A percentile compares a stretch with the other conserved stretches of the same genome.
phyloP scores from a whole-genome alignment of 2,329 filamentous ascomycete genomes.

The Neospermospora avenae region DNA sequence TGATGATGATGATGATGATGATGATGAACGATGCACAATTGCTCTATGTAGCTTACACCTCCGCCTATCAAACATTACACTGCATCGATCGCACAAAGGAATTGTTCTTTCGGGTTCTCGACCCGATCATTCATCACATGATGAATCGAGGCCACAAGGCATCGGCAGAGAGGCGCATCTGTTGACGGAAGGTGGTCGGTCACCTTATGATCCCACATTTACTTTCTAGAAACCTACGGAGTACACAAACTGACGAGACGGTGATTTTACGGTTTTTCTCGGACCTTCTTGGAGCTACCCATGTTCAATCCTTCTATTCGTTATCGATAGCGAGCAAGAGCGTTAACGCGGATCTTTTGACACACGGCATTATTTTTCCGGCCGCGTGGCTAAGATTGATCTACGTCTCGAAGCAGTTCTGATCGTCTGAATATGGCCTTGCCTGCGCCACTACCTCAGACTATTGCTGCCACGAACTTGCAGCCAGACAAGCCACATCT shows the following conservation, averaged over 20 bases:
- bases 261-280: too few relatives aligned
- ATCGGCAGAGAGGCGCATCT: too few relatives aligned
- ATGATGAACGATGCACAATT: not conserved
- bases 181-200: too few relatives aligned
- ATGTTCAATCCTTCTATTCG: not conserved
- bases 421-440: slow-evolving; percentile 1
- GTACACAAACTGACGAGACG: too few relatives aligned
- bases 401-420: not conserved
- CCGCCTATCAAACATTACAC: not conserved
- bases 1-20: too few relatives aligned
- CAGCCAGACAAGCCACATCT: not conserved
- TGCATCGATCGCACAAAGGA: not conserved
- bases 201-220: too few relatives aligned
- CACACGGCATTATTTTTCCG: not conserved
- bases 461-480: too few relatives aligned
- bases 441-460: not conserved
- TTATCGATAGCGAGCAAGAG: slow-evolving; percentile 1
- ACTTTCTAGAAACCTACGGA: not conserved
- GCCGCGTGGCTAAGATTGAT: not conserved
- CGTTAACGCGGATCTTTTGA: not conserved
- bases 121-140: not conserved
- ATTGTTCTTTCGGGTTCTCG: slow-evolving; percentile 1
- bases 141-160: too few relatives aligned
- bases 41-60: not conserved
- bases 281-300: not conserved